phyloP scores from a whole-genome alignment of 495 filamentous ascomycete species.

The Chlorociboria aeruginascens region DNA sequence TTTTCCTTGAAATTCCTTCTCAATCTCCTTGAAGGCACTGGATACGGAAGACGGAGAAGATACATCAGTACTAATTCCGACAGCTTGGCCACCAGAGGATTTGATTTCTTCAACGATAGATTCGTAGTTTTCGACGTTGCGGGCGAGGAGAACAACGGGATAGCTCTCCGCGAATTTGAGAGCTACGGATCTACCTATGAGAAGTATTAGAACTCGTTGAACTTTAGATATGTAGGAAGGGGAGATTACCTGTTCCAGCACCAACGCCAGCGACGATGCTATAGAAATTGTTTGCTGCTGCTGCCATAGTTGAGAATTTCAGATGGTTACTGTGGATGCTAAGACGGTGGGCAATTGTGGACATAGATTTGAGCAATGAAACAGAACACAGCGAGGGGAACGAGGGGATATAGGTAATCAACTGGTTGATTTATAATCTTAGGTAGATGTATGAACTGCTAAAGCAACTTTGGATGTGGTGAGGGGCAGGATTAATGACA shows the following conservation, averaged over 20 bases:
- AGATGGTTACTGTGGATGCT: conserved; percentile 2
- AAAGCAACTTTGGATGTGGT: too few relatives aligned
- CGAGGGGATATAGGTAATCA: not conserved
- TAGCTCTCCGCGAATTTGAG: conserved; percentile 50
- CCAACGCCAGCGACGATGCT: conserved; percentile 69
- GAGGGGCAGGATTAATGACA: too few relatives aligned
- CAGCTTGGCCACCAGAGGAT: conserved; percentile 44
- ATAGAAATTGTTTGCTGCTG: conserved; percentile 36
- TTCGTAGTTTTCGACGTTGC: conserved; percentile 47
- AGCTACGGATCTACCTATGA: conserved; percentile 32
- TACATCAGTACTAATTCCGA: conserved; percentile 58
- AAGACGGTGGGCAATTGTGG: conserved; percentile 5
- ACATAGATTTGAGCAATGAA: not conserved
- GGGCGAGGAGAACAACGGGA: conserved; percentile 52
- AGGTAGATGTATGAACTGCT: not conserved
- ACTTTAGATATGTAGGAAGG: not conserved
- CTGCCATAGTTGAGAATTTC: conserved; percentile 6
- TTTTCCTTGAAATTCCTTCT: conserved; percentile 34
- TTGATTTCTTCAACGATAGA: conserved; percentile 55
- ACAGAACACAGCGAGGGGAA: not conserved
- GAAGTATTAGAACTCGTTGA: not conserved
- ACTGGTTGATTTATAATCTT: conserved; percentile 16
- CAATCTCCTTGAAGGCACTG: conserved; percentile 47
- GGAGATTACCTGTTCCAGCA: conserved; percentile 45
- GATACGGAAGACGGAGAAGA: conserved; percentile 41